Percentiles rank a stretch among this genome's conserved stretches.
These are phyloP conservation scores for Spathaspora sp. DNA, from an alignment of 805 yeast genomes.

Conservation along the genomic window DNA sequence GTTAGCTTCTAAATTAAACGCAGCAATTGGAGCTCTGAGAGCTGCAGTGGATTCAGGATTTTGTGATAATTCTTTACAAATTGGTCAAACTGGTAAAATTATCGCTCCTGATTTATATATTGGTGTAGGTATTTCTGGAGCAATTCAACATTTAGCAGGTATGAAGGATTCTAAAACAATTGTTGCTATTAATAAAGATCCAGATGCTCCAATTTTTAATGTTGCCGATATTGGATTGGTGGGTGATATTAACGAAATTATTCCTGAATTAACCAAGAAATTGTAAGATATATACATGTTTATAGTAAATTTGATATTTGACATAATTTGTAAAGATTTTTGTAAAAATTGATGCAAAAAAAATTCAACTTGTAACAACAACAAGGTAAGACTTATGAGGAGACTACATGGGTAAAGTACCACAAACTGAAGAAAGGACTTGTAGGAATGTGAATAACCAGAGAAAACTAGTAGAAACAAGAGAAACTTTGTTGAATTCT, in stretches of 20 bases:
- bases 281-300: constrained; percentile 23
- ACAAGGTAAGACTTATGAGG: not conserved
- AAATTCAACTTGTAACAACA: no score
- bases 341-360: not conserved
- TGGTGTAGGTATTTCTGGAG: constrained; percentile 95
- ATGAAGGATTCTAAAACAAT: constrained; percentile 94
- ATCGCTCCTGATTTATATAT: constrained; percentile 94
- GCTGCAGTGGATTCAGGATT: constrained; percentile 97
- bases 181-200: constrained; percentile 92
- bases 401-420: not conserved
- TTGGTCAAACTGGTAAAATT: constrained; percentile 97
- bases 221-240: constrained; percentile 87
- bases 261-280: constrained; percentile 88
- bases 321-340: not conserved
- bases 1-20: constrained; percentile 76
- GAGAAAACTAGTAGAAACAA: no score
- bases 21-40: constrained; percentile 96
- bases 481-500: no score
- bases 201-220: constrained; percentile 90
- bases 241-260: constrained; percentile 79
- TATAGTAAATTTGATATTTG: no score
- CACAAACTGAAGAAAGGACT: not conserved
- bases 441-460: no score
- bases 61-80: constrained; percentile 93
- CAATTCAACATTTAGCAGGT: constrained; percentile 97